Evolutionary conservation across 2,329 filamentous ascomycete species (phyloP).

Genomic region (Beauveria varroae): DNA sequence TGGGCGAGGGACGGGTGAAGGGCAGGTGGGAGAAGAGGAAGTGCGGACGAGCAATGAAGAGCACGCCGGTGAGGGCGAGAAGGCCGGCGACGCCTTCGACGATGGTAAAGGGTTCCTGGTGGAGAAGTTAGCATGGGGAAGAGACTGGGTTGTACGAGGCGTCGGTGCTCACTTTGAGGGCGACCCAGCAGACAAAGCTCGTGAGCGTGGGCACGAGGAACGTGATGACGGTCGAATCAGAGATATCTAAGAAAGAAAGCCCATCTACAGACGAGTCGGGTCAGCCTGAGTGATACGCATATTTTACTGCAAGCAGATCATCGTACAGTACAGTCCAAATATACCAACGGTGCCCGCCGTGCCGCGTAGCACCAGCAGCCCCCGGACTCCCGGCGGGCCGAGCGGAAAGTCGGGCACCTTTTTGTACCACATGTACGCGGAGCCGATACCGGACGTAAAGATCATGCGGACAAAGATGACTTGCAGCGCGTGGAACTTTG

Average conservation of each 20-base stretch:
- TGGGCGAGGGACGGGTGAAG: slow-evolving; percentile 10
- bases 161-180: slow-evolving; percentile 17
- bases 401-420: slow-evolving; percentile 55
- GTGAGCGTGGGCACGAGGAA: slow-evolving; percentile 69
- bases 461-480: slow-evolving; percentile 37
- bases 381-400: slow-evolving; percentile 54
- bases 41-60: slow-evolving; percentile 66
- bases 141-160: too few species aligned
- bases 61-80: slow-evolving; percentile 62
- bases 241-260: slow-evolving; percentile 61
- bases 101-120: slow-evolving; percentile 61
- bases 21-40: slow-evolving; percentile 40
- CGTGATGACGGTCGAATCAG: slow-evolving; percentile 72
- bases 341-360: slow-evolving; percentile 58
- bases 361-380: slow-evolving; percentile 57
- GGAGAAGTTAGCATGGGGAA: background rate
- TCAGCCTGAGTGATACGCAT: too few species aligned
- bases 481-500: slow-evolving; percentile 33
- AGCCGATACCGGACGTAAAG: slow-evolving; percentile 28
- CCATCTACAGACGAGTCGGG: slow-evolving; percentile 22
- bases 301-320: too few species aligned
- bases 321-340: slow-evolving; percentile 44
- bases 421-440: slow-evolving; percentile 33
- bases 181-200: slow-evolving; percentile 56
- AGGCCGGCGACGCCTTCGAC: slow-evolving; percentile 63